Percentiles rank a stretch among this genome's conserved stretches.
Evolutionary conservation across 257 asterid species (phyloP).

Genomic region (Eustoma russellianum): DNA sequence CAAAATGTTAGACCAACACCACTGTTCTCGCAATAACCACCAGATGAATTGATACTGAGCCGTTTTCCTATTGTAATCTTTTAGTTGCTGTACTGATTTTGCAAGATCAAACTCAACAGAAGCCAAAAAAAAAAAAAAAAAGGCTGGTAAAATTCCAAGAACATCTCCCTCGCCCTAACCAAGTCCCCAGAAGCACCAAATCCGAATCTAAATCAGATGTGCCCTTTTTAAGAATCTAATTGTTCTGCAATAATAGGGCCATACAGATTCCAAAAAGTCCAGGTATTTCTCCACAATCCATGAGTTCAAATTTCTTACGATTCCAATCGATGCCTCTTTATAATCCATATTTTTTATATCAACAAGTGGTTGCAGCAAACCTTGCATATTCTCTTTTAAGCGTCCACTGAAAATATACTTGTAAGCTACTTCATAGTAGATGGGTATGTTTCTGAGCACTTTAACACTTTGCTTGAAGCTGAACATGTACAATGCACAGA

Average conservation of each 20-base stretch:
- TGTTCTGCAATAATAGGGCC: slow-evolving; percentile 74
- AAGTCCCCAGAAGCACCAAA: too few species aligned
- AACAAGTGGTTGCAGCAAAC: slow-evolving; percentile 35
- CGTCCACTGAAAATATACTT: slow-evolving; percentile 35
- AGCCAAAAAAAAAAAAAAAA: too few species aligned
- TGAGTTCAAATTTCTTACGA: slow-evolving; percentile 32
- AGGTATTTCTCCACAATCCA: slow-evolving; percentile 48
- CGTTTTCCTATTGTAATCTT: too few species aligned
- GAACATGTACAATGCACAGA: slow-evolving; percentile 50
- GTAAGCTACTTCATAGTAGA: slow-evolving; percentile 23
- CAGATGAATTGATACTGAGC: slow-evolving; percentile 69
- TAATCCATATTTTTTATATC: slow-evolving; percentile 37
- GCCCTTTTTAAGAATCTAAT: slow-evolving; percentile 73
- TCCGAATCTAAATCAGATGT: slow-evolving; percentile 38
- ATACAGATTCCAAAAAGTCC: slow-evolving; percentile 53
- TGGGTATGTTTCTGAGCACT: slow-evolving; percentile 42
- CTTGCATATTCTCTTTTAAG: slow-evolving; percentile 38
- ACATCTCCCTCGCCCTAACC: too few species aligned
- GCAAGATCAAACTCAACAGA: slow-evolving; percentile 40
- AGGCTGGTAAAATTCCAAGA: too few species aligned
- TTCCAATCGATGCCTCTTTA: slow-evolving; percentile 27
- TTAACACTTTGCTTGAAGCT: slow-evolving; percentile 50
- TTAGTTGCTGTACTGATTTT: background rate
- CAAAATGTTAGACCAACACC: too few species aligned
- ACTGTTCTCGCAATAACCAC: slow-evolving; percentile 24